A percentile compares a stretch with the other conserved stretches of the same genome.
Conservation (phyloP, 2,329 filamentous ascomycete genomes). For the Cyanodermella asteris region DNA sequence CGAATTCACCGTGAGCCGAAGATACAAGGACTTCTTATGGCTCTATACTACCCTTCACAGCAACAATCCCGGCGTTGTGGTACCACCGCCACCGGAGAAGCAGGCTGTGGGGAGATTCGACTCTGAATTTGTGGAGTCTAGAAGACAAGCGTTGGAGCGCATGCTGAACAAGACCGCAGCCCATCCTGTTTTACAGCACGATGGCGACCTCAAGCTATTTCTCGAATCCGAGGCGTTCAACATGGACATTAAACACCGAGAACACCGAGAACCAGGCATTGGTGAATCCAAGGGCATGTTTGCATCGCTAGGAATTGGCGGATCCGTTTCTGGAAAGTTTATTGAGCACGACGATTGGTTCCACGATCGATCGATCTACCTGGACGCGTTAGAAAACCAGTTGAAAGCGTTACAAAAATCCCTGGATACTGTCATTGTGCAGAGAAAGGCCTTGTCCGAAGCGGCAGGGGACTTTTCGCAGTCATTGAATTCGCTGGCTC, state of each 20-base stretch:
- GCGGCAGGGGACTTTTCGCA: constrained; percentile 82
- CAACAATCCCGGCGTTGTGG: constrained; percentile 86
- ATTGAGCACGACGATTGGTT: constrained; percentile 99
- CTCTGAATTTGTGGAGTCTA: constrained; percentile 83
- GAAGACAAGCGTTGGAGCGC: constrained; percentile 76
- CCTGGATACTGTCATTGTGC: constrained; percentile 76
- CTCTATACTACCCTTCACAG: constrained; percentile 84
- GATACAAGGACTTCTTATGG: constrained; percentile 95
- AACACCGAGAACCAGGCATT: constrained; percentile 66
- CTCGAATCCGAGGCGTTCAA: constrained; percentile 92
- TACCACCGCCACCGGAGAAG: constrained; percentile 92
- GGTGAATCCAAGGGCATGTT: constrained; percentile 87
- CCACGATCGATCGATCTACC: constrained; percentile 82
- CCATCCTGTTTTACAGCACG: constrained; percentile 78
- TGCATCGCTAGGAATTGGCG: constrained; percentile 60
- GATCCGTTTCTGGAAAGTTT: constrained; percentile 55
- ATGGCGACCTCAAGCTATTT: constrained; percentile 86
- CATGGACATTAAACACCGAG: constrained; percentile 92
- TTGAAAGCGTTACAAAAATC: constrained; percentile 78
- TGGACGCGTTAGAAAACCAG: constrained; percentile 83
- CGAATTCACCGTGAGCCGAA: constrained; percentile 79
- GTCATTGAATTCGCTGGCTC: constrained; percentile 76
- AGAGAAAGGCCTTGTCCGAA: constrained; percentile 84
- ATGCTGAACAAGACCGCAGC: constrained; percentile 93
- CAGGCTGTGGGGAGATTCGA: constrained; percentile 93